Evolutionary conservation across 495 filamentous ascomycete genomes (phyloP).

Genomic region (Xylaria grammica): DNA sequence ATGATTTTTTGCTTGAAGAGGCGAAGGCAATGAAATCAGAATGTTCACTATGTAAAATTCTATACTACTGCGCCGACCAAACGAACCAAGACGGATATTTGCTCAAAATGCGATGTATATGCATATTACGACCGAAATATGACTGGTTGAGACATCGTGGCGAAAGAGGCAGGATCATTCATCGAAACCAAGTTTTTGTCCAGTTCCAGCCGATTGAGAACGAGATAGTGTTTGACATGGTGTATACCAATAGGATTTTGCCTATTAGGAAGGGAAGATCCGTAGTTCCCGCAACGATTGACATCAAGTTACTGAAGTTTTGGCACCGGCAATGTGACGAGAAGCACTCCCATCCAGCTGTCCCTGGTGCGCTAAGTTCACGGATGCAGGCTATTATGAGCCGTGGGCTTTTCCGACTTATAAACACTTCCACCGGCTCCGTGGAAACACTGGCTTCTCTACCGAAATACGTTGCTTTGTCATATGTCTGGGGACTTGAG

Average conservation of each 20-base stretch:
- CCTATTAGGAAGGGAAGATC: not conserved
- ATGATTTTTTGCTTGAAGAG: constrained; percentile 9
- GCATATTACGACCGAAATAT: constrained; percentile 14
- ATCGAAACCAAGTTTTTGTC: constrained; percentile 5
- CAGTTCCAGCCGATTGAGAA: constrained; percentile 2
- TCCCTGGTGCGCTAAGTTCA: not conserved
- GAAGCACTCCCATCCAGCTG: constrained; percentile 3
- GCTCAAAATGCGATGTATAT: not conserved
- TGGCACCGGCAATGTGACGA: constrained; percentile 1
- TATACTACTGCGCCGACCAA: not conserved
- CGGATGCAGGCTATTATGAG: constrained; percentile 6
- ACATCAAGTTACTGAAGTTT: not conserved
- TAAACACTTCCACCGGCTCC: constrained; percentile 12
- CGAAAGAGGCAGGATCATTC: not conserved
- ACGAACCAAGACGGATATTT: not conserved
- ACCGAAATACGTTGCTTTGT: constrained; percentile 9
- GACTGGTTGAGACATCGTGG: not conserved
- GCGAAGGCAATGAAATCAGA: not conserved
- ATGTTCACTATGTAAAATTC: constrained; percentile 7
- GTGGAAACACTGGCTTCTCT: not conserved
- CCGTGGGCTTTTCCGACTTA: constrained; percentile 4
- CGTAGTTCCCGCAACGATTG: not conserved
- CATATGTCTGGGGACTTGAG: constrained; percentile 7
- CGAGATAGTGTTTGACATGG: not conserved
- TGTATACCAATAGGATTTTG: not conserved